A percentile compares a stretch with the other conserved stretches of the same genome.
These are phyloP conservation scores for Leishmania turanica DNA, from an alignment of 208 protist genomes.

Conservation along the genomic window DNA sequence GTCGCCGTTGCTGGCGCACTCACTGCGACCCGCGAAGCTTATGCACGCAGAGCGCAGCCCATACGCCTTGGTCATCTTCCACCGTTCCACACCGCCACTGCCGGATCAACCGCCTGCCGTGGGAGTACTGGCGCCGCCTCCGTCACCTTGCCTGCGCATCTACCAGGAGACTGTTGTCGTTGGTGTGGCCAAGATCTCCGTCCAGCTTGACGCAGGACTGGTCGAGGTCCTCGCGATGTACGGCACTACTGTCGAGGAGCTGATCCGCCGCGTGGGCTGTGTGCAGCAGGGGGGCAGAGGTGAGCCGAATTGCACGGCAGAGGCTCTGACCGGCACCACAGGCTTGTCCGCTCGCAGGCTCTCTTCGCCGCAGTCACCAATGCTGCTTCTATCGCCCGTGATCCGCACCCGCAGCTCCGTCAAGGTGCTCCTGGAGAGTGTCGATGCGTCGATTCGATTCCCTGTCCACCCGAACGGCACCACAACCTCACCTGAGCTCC, in stretches of 20 bases:
- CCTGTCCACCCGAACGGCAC: constrained; percentile 5
- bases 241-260: constrained; percentile 8
- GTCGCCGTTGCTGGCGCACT: neutral
- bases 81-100: constrained; percentile 21
- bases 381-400: neutral
- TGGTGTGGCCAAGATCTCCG: constrained; percentile 26
- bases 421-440: constrained; percentile 35
- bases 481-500: neutral
- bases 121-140: neutral
- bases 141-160: neutral
- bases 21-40: constrained; percentile 23
- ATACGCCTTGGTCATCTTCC: constrained; percentile 37
- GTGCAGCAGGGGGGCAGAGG: neutral
- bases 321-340: neutral
- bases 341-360: neutral
- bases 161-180: constrained; percentile 34
- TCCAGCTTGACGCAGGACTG: constrained; percentile 28
- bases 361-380: constrained; percentile 1
- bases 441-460: constrained; percentile 34
- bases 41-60: constrained; percentile 33
- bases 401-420: constrained; percentile 10
- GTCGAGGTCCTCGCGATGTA: constrained; percentile 28
- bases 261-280: neutral
- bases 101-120: neutral
- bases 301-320: neutral